These are phyloP conservation scores for Gentiana straminea DNA, from an alignment of 257 asterid genomes.

Conservation along the genomic window DNA sequence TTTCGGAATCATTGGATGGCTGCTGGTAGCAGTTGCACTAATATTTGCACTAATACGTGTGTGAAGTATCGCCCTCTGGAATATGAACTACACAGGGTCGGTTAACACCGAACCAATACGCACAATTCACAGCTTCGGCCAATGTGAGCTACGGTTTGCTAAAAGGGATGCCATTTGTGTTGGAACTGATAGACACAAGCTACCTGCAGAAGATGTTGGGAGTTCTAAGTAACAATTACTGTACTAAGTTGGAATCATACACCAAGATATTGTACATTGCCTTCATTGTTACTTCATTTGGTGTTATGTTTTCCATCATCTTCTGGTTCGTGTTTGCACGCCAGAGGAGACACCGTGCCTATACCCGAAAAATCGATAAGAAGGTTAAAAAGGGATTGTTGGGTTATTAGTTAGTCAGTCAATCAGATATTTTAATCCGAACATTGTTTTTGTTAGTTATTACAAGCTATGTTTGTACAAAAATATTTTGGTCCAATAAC, in stretches of 20 bases:
- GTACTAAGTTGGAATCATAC: conserved; percentile 13
- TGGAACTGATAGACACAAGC: conserved; percentile 21
- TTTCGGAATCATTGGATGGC: conserved; percentile 29
- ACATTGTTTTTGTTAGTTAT: too few species aligned
- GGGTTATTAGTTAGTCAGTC: neutral
- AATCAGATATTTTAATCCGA: too few species aligned
- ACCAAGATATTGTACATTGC: conserved; percentile 18
- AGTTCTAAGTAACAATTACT: conserved; percentile 12
- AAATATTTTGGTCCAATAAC: too few species aligned
- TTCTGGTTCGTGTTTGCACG: conserved; percentile 20
- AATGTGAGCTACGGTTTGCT: conserved; percentile 22
- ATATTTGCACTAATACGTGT: conserved; percentile 10
- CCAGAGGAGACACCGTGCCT: conserved; percentile 18
- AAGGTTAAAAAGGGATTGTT: too few species aligned
- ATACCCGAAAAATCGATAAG: conserved; percentile 7
- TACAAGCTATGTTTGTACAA: too few species aligned
- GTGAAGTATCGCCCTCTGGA: conserved; percentile 6
- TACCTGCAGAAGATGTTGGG: conserved; percentile 16
- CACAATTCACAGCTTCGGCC: conserved; percentile 11
- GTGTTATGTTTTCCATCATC: conserved; percentile 18
- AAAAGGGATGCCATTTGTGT: conserved; percentile 19
- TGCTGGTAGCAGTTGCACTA: conserved; percentile 27
- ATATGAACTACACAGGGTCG: conserved; percentile 26
- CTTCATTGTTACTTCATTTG: conserved; percentile 15
- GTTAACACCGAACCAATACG: conserved; percentile 21